Base-by-base conservation (phyloP, 106 monocot genomes). In the Dendrobium huoshanense region DNA sequence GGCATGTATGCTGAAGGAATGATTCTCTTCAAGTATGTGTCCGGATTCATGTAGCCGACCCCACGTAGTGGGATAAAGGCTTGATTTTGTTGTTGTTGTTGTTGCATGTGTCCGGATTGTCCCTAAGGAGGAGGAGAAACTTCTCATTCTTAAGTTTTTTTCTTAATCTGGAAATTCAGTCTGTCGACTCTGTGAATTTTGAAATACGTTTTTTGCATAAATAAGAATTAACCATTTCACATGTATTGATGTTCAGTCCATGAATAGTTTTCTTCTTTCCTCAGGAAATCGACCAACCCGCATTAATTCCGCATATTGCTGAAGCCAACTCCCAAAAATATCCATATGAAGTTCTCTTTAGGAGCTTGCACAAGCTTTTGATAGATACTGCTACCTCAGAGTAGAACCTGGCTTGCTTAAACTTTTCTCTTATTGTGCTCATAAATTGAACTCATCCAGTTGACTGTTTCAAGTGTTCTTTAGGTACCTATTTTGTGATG, bases 351-450 rank as follows among this genome's bases (percentile, higher is more conserved):
- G 95, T 95, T 87, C 88, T 99, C 41, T 99, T 99, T 85, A 91
- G 98, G 80, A 99, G 98, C 83, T 87, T 99, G 79, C 95, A 99
- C 73, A 99, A 99, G 77, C 98, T 99, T 89, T 87, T 99, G 77
- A 95, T 99, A 85, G 98, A 99, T 81, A 99, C 98, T 80, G 92
- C 98, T 67, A 91, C 98, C 78, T 99, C 98, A 82, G 98, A 99
- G 98, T 99, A 92, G 54, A 17, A 29, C 43, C 45, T 59, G 7
- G 4, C 56, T 81, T 67, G 68, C 37, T 79, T 58, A 48, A 59
- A 37, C 16, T 13, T 40, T 54, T 72, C 43, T 1, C 73, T 37
- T 72, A 4, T 42, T 82, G 15, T 80, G 9, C 17, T 40, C 40
- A 75, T 27, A 48, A 41, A 33, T 55, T 42, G 54, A 51, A 74